Percentiles rank a stretch among this genome's conserved stretches.
Conservation (phyloP, 148 eudicot genomes). For the Nepenthes mirabilis region DNA sequence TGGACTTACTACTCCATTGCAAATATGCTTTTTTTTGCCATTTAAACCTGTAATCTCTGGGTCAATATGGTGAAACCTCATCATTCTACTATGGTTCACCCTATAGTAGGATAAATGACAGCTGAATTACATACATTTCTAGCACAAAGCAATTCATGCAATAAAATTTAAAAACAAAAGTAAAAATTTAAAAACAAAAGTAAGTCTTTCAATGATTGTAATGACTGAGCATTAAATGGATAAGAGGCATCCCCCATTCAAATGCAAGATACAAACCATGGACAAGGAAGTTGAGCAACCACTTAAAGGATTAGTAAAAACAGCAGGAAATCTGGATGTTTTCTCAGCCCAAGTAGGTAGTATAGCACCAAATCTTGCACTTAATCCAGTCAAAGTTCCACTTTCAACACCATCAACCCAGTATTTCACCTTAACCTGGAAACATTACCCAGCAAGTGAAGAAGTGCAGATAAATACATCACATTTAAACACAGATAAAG, state of each 20-base stretch:
- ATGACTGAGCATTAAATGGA: not conserved
- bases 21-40: too few relatives aligned
- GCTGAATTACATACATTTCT: too few relatives aligned
- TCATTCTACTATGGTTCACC: too few relatives aligned
- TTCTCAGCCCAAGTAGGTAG: slow-evolving; percentile 32
- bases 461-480: not conserved
- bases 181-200: not conserved
- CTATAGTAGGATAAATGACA: too few relatives aligned
- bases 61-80: too few relatives aligned
- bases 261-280: slow-evolving; percentile 22
- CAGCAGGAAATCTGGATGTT: slow-evolving; percentile 27
- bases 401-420: slow-evolving; percentile 57
- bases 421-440: slow-evolving; percentile 55
- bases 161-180: too few relatives aligned
- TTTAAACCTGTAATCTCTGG: too few relatives aligned
- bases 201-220: not conserved
- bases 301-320: slow-evolving; percentile 41
- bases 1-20: too few relatives aligned
- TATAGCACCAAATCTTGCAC: slow-evolving; percentile 58
- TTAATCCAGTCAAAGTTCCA: slow-evolving; percentile 31
- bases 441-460: slow-evolving; percentile 2
- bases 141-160: too few relatives aligned
- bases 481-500: not conserved
- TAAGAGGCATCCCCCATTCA: not conserved
- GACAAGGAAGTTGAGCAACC: slow-evolving; percentile 43